Conservation (phyloP, 2,329 filamentous ascomycete species). For the Stromatinia cepivora region DNA sequence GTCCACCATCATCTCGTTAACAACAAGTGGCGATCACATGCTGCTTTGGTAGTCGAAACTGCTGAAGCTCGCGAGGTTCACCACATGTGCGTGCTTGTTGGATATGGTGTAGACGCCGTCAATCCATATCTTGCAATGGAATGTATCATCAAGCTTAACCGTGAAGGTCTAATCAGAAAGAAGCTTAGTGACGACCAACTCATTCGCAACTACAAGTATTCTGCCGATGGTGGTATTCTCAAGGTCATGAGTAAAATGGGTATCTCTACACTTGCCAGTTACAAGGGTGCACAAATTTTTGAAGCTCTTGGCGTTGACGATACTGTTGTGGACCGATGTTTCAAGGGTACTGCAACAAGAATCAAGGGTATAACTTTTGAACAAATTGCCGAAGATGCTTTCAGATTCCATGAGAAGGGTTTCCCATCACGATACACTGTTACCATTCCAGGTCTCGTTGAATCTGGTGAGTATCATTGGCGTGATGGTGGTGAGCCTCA, state of each 20-base stretch:
- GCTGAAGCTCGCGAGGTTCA: conserved; percentile 96
- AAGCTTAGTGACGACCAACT: conserved; percentile 78
- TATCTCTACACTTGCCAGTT: conserved; percentile 92
- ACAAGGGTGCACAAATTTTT: conserved; percentile 98
- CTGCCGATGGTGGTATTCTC: conserved; percentile 90
- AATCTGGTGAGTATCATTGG: conserved; percentile 98
- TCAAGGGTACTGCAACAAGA: conserved; percentile 89
- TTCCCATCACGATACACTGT: conserved; percentile 80
- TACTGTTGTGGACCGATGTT: conserved; percentile 88
- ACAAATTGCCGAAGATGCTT: conserved; percentile 88
- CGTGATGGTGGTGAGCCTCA: conserved; percentile 93
- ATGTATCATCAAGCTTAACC: conserved; percentile 95
- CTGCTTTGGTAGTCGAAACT: conserved; percentile 84
- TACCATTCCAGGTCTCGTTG: conserved; percentile 75
- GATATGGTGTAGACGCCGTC: conserved; percentile 91
- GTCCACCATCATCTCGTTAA: conserved; percentile 93
- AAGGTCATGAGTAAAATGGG: conserved; percentile 99
- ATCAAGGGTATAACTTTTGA: conserved; percentile 95
- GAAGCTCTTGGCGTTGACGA: conserved; percentile 94
- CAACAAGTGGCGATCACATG: conserved; percentile 93
- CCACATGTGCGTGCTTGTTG: conserved; percentile 97
- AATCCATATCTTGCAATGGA: conserved; percentile 96
- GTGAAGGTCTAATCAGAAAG: conserved; percentile 89
- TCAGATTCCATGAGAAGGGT: conserved; percentile 91
- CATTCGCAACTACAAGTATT: conserved; percentile 95